Evolutionary conservation across 805 yeast species (phyloP).

Genomic region (Candida hispaniensis): DNA sequence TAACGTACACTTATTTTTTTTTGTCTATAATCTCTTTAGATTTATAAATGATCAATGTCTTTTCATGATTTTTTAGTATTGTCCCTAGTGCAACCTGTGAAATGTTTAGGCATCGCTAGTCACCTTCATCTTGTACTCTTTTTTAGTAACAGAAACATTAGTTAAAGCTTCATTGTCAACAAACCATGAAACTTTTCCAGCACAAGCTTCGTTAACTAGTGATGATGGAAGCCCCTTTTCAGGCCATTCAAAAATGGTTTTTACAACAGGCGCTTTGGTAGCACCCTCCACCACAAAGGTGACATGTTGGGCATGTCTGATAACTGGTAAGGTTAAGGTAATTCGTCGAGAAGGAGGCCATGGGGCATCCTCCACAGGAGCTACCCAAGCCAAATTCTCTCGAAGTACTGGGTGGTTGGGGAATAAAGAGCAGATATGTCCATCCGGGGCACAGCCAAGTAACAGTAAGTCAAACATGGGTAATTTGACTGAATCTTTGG

Average conservation of each 20-base stretch:
- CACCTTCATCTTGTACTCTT: conserved; percentile 52
- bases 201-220: conserved; percentile 91
- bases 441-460: conserved; percentile 97
- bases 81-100: no score
- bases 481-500: conserved; percentile 87
- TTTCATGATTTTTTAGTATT: no score
- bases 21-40: no score
- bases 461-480: conserved; percentile 89
- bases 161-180: conserved; percentile 87
- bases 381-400: conserved; percentile 90
- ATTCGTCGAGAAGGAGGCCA: conserved; percentile 77
- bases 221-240: conserved; percentile 93
- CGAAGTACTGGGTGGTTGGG: conserved; percentile 84
- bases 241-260: conserved; percentile 90
- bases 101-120: no score
- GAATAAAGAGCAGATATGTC: conserved; percentile 93
- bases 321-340: conserved; percentile 86
- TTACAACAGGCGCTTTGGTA: conserved; percentile 84
- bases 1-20: no score
- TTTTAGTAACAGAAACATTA: conserved; percentile 64
- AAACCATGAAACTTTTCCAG: conserved; percentile 94
- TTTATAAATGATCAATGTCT: no score
- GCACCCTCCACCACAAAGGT: conserved; percentile 95
- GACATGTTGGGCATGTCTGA: conserved; percentile 84
- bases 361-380: conserved; percentile 87